These are phyloP conservation scores for Phlebiopsis gigantea DNA, from an alignment of 768 basidiomycete species.

Conservation along the genomic window DNA sequence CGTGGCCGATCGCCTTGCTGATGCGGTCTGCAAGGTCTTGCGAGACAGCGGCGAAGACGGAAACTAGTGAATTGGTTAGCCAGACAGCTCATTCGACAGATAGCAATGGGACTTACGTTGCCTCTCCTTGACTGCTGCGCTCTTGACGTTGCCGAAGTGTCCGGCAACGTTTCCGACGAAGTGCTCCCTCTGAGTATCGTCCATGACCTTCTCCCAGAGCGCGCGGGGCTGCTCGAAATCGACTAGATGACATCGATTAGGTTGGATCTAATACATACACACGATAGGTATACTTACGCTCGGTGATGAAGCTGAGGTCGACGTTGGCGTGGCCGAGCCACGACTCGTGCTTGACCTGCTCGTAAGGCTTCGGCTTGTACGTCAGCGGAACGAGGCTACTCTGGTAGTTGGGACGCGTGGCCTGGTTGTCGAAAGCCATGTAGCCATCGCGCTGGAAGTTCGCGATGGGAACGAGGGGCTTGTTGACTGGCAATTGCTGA, in stretches of 20 bases:
- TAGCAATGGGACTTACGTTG: constrained; percentile 47
- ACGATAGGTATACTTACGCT: constrained; percentile 48
- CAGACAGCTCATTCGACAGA: not conserved
- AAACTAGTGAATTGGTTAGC: constrained; percentile 36
- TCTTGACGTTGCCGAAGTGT: constrained; percentile 61
- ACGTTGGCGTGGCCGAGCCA: constrained; percentile 68
- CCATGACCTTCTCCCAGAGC: constrained; percentile 65
- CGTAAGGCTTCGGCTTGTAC: constrained; percentile 41
- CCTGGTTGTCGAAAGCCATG: constrained; percentile 70
- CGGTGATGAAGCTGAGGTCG: constrained; percentile 70
- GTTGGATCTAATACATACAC: not conserved
- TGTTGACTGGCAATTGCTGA: constrained; percentile 85
- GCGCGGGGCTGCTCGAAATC: constrained; percentile 83
- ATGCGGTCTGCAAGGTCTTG: constrained; percentile 71
- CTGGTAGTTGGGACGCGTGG: constrained; percentile 82
- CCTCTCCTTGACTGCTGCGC: constrained; percentile 48
- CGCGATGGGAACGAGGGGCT: constrained; percentile 61
- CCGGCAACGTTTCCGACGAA: constrained; percentile 64
- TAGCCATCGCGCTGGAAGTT: constrained; percentile 93
- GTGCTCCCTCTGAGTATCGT: constrained; percentile 51
- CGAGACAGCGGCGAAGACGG: constrained; percentile 76
- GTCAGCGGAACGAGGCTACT: constrained; percentile 67
- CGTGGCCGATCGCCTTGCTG: constrained; percentile 65
- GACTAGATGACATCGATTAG: constrained; percentile 34
- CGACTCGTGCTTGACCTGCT: constrained; percentile 55